Percentiles rank a stretch among this genome's conserved stretches.
phyloP scores from a whole-genome alignment of 768 basidiomycete genomes.

The Suillus decipiens region DNA sequence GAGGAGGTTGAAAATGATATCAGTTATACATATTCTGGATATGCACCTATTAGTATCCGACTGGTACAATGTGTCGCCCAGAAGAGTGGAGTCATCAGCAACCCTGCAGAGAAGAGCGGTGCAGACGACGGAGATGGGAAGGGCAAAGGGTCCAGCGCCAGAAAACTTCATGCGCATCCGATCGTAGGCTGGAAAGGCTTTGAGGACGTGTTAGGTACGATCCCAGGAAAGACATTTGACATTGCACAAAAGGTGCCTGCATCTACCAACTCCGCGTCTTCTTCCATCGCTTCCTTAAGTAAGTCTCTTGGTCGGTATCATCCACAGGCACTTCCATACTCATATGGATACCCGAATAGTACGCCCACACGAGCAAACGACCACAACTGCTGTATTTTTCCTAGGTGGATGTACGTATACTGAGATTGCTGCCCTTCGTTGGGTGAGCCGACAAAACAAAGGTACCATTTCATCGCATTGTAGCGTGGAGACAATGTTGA shows the following conservation, averaged over 20 bases:
- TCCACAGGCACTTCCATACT: neutral
- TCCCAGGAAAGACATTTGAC: slow-evolving; percentile 89
- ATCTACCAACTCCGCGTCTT: slow-evolving; percentile 27
- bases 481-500: slow-evolving; percentile 14
- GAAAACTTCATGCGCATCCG: slow-evolving; percentile 81
- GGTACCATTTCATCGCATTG: slow-evolving; percentile 43
- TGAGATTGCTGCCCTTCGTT: slow-evolving; percentile 92
- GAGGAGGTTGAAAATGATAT: slow-evolving; percentile 93
- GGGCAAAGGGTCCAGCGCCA: slow-evolving; percentile 38
- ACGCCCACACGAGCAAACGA: slow-evolving; percentile 56
- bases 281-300: slow-evolving; percentile 35
- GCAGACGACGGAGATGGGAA: slow-evolving; percentile 40
- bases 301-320: slow-evolving; percentile 23
- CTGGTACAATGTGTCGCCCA: slow-evolving; percentile 93
- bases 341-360: slow-evolving; percentile 33
- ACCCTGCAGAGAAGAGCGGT: slow-evolving; percentile 61
- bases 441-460: slow-evolving; percentile 84
- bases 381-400: slow-evolving; percentile 94
- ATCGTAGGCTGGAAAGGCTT: slow-evolving; percentile 98
- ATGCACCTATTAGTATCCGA: slow-evolving; percentile 90
- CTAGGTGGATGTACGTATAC: slow-evolving; percentile 97
- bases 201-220: slow-evolving; percentile 80
- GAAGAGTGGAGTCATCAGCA: slow-evolving; percentile 86
- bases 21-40: slow-evolving; percentile 95
- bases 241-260: slow-evolving; percentile 51